Percentiles rank a stretch among this genome's conserved stretches.
These are phyloP conservation scores for Cutaneotrichosporon mucoides DNA, from an alignment of 1,284 basidiomycete genomes.

Conservation along the genomic window DNA sequence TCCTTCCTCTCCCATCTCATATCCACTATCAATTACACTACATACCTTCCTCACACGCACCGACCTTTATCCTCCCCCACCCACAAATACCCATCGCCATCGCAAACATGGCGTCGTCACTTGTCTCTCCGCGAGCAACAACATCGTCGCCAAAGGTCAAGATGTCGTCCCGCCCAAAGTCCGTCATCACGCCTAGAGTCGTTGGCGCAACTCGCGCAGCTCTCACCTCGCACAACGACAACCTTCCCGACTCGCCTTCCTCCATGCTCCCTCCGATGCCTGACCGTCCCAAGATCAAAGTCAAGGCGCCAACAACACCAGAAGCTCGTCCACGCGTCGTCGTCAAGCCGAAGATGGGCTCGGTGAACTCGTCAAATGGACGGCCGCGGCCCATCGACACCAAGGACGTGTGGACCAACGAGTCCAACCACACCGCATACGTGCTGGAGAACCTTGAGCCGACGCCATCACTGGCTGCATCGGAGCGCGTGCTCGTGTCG, in stretches of 20 bases:
- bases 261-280: constrained; percentile 6
- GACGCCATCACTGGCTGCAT: constrained; percentile 19
- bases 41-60: background rate
- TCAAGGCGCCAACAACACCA: constrained; percentile 41
- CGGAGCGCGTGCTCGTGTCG: constrained; percentile 81
- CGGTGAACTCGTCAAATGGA: background rate
- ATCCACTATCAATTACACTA: background rate
- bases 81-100: background rate
- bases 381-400: background rate
- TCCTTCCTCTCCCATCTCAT: no score
- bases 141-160: constrained; percentile 1
- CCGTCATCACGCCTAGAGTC: background rate
- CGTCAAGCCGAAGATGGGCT: constrained; percentile 19
- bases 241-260: constrained; percentile 11
- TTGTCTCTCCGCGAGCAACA: background rate
- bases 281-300: constrained; percentile 29
- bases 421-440: constrained; percentile 9
- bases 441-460: constrained; percentile 18
- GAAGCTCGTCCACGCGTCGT: constrained; percentile 39
- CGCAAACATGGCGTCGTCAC: background rate
- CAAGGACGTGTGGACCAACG: constrained; percentile 7
- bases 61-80: background rate
- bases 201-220: constrained; percentile 4
- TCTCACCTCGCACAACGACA: constrained; percentile 12
- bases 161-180: constrained; percentile 4